Base-by-base conservation (phyloP, 352 stramenopile genomes). In the Globisporangium orthogonon region DNA sequence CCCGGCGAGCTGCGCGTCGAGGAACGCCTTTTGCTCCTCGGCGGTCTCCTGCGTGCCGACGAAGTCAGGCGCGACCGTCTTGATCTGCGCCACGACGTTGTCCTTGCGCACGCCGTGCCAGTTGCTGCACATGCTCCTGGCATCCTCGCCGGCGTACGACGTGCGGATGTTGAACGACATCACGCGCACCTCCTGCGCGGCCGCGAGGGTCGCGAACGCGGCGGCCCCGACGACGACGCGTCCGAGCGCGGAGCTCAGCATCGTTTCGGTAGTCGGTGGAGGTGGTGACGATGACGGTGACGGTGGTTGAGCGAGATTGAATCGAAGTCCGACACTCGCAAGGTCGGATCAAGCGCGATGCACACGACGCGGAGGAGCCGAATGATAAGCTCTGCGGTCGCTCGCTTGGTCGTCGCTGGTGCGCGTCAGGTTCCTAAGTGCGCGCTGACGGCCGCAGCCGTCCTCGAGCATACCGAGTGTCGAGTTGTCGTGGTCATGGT, bases 131-230 rank as follows among this genome's bases (percentile, higher is more conserved):
- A 57, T 67, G 13, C 65, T 66, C 1, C 44, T 63, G 0, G 58
- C 39, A 53, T 91, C 77, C 7, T 61, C 70, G 6, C 53, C 62
- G 1, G 83, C 83, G 28, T 76, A 65, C 29, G 77, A 88, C 11
- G 80, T 93, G 62, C 80, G 83, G 41, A 93, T 68, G 61, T 93
- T 93, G 66, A 93, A 93, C 48, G 76, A 83, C 80, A 89, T 78
- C 37, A 83, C 67, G 52, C 78, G 74, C 41, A 86, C 73, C 40
- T 58, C 58, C 35, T 63, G 50, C 6, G 50, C 58, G 9, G n/a
- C 17, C 9, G 28, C 58, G 9, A n/a, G 17, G 4, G 48, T 28
- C 28, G 28, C 46, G 28, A n/a, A 7, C 6, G 37, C 23, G n/a
- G 54, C 33, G 15, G 49, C 51, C 3, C 44, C 44, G 13, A 63